These are phyloP conservation scores for Mycena kentingensis DNA, from an alignment of 768 basidiomycete species.

Conservation along the genomic window DNA sequence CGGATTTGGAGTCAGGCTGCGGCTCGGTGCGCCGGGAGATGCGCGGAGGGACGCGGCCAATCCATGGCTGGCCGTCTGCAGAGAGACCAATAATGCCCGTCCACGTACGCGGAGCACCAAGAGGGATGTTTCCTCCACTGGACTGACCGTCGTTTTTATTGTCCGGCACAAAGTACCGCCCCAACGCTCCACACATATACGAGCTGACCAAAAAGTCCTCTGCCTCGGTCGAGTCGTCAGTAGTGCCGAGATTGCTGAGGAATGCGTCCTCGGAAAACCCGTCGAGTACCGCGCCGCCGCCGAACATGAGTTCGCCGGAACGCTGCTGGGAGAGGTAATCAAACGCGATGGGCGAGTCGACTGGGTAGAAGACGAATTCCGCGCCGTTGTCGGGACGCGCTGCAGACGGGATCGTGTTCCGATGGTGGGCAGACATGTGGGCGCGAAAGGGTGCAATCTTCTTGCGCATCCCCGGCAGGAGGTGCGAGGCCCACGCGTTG, in stretches of 20 bases:
- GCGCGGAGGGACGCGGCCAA: slow-evolving; percentile 57
- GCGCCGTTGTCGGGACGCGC: too few relatives aligned
- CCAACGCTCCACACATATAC: slow-evolving; percentile 52
- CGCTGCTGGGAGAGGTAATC: slow-evolving; percentile 73
- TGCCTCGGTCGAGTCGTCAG: slow-evolving; percentile 41
- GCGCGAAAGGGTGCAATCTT: slow-evolving; percentile 65
- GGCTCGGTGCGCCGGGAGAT: slow-evolving; percentile 46
- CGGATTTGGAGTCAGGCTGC: not conserved
- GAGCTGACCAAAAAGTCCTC: slow-evolving; percentile 34
- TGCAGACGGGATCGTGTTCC: too few relatives aligned
- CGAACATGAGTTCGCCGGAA: slow-evolving; percentile 61
- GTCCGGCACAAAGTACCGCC: slow-evolving; percentile 54
- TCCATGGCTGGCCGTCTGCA: slow-evolving; percentile 66
- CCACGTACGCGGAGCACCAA: too few relatives aligned
- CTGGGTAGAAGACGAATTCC: slow-evolving; percentile 64
- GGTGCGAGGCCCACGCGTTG: slow-evolving; percentile 78
- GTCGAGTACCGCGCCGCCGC: slow-evolving; percentile 50
- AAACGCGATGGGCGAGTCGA: slow-evolving; percentile 40
- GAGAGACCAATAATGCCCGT: slow-evolving; percentile 66
- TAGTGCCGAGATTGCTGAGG: slow-evolving; percentile 30
- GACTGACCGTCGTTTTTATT: too few relatives aligned
- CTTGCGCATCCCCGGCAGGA: slow-evolving; percentile 61
- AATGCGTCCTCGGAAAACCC: slow-evolving; percentile 27
- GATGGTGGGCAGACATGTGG: slow-evolving; percentile 66
- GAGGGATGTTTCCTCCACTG: too few relatives aligned